Base-by-base conservation (phyloP, 139 green algal species). In the Spirogloea muscicola region DNA sequence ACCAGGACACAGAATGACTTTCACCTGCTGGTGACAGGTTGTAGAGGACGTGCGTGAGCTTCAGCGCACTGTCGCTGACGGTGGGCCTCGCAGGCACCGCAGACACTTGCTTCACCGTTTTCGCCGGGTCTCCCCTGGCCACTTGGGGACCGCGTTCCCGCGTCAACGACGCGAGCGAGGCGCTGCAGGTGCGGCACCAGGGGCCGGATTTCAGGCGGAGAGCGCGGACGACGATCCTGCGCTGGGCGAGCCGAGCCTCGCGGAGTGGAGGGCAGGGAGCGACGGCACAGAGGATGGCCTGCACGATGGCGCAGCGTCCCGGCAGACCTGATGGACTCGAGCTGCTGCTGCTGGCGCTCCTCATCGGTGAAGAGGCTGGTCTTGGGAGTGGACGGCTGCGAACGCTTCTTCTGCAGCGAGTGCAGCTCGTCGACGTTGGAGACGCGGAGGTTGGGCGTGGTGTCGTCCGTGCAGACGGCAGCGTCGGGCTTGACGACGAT, bases 331-430 rank as follows among this genome's bases (percentile, higher is more conserved):
- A 71, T 71, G 21, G 62, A 71, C 41, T 71, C 62, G 21, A 71
- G 62, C 38, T 71, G 29, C 4, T 34, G 31, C 62, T 71, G n/a
- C 29, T 29, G 39, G 13, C 25, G 25, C 62, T 71, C 62, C 38
- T 71, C 27, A 13, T 71, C 62, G 62, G 27, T 61, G 42, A 2
- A 9, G 2, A 16, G 58, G 62, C 27, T 13, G 25, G 18, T 39
- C 62, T 16, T 71, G 3, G 62, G 62, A 25, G 62, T 65, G 42
- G 62, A 60, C 21, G 62, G 62, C 18, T 65, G 39, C n/a, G 62
- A 71, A 29, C 59, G 58, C 62, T 71, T 71, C 67, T 73, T 75
- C 67, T 75, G 67, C 67, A 75, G 55, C 18, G 16, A 33, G 51
- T 75, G 67, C 18, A 75, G 55, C 39, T 75, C 67, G 5, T 65